Evolutionary conservation across 495 filamentous ascomycete species (phyloP), one percentile per base, ranked within the genome.

Genomic region (Zalerion maritima): DNA sequence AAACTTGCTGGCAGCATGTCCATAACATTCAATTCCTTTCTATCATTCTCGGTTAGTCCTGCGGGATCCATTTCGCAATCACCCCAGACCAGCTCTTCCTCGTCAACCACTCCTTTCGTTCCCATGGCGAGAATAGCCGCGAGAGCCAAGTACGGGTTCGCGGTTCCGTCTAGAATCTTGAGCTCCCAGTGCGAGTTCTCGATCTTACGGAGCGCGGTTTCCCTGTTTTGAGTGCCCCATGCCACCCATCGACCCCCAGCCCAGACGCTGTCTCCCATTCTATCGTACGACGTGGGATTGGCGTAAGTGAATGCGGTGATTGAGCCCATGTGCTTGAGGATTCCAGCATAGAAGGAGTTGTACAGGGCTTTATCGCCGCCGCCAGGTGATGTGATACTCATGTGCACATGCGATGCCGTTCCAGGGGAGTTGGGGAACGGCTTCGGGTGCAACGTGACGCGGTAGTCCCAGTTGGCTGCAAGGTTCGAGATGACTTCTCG

Each of bases 211-310:
- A 87, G 52, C 4, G 80, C 62, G 5, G 67, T 57, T 50, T 85
- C 80, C 12, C 75, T 67, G 43, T 85, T 84, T 46, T 85, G 66
- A 24, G 71, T 76, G 8, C 81, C 81, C 78, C 80, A 85, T 0
- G 68, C 51, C 0, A 82, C 62, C 68, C 74, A 85, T 4, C 71
- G 64, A 0, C 79, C 79, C 2, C 78, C 79, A 0, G 75, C 68
- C 84, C 84, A 92, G 19, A 62, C 55, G 8, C 75, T 63, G 37
- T 80, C 75, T 2, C 42, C 42, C n/a, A 77, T 54, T 5, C 81
- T 58, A 18, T 62, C 62, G 49, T 83, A 87, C 35, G 62, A 70
- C 0, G 57, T 52, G 2, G 60, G 46, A 32, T 69, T 68, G 16
- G 71, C 54, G 36, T 80, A 66, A 0, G 68, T 60, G 36, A 87